Evolutionary conservation across 1,139 yeast species (phyloP).

Genomic region (Blastobotrys capitulatus): DNA sequence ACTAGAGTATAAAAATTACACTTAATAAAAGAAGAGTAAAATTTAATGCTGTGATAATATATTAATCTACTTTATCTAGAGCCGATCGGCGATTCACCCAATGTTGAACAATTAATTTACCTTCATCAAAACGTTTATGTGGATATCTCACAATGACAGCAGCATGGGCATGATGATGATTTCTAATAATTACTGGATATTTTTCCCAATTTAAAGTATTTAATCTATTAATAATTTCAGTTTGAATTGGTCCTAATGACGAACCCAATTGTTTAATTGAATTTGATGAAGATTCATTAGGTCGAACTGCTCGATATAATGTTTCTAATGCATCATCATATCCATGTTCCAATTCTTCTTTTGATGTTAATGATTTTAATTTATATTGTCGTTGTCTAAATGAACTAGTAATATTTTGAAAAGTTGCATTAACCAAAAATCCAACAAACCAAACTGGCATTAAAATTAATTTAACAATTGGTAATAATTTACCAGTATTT

Average conservation of each 20-base stretch:
- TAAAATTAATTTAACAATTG: constrained; percentile 22
- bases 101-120: constrained; percentile 60
- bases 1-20: background rate
- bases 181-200: constrained; percentile 61
- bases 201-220: constrained; percentile 62
- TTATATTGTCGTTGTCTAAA: constrained; percentile 21
- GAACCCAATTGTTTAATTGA: constrained; percentile 16
- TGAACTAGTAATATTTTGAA: constrained; percentile 26
- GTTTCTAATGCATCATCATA: constrained; percentile 48
- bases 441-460: constrained; percentile 34
- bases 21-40: no score
- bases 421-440: constrained; percentile 30
- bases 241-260: constrained; percentile 35
- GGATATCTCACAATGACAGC: constrained; percentile 67
- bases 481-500: constrained; percentile 6
- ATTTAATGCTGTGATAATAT: no score
- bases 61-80: background rate
- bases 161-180: constrained; percentile 68
- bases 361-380: constrained; percentile 12
- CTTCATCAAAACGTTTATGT: constrained; percentile 54
- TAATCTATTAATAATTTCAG: constrained; percentile 48
- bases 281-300: constrained; percentile 5
- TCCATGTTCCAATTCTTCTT: constrained; percentile 39
- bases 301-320: constrained; percentile 27
- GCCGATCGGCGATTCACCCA: constrained; percentile 39